Evolutionary conservation across 2,329 filamentous ascomycete genomes (phyloP).

Genomic region (Parasarocladium wereldwijsianum): DNA sequence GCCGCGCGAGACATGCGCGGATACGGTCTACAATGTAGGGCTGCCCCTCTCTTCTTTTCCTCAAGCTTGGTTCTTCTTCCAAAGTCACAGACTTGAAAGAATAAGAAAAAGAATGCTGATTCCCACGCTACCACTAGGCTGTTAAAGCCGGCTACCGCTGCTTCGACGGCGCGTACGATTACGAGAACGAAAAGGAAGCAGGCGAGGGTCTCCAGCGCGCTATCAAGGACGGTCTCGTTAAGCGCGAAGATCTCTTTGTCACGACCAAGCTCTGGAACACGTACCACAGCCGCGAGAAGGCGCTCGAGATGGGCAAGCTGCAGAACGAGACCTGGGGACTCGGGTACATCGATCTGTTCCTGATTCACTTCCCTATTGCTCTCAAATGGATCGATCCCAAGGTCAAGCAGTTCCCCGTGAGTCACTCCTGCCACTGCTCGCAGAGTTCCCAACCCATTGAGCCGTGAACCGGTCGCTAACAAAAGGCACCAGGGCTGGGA

Average conservation of each 20-base stretch:
- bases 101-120: not conserved
- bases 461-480: no score
- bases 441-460: no score
- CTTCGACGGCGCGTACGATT: slow-evolving; percentile 39
- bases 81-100: not conserved
- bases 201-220: slow-evolving; percentile 46
- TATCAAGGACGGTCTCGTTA: slow-evolving; percentile 42
- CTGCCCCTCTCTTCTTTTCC: not conserved
- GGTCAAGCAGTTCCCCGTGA: slow-evolving; percentile 21
- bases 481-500: no score
- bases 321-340: slow-evolving; percentile 68
- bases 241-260: slow-evolving; percentile 70
- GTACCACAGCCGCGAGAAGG: slow-evolving; percentile 66
- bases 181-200: slow-evolving; percentile 51
- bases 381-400: slow-evolving; percentile 27
- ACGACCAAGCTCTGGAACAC: slow-evolving; percentile 85
- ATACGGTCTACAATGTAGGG: slow-evolving; percentile 45
- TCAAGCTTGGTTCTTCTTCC: no score
- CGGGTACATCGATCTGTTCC: slow-evolving; percentile 76
- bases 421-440: slow-evolving; percentile 10
- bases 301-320: slow-evolving; percentile 56
- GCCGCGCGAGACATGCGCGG: slow-evolving; percentile 22
- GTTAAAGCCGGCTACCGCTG: slow-evolving; percentile 38
- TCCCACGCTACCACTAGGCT: slow-evolving; percentile 13
- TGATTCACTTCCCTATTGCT: slow-evolving; percentile 51